Conservation (phyloP, 2,329 filamentous ascomycete genomes). For the Stromatinia cepivora region DNA sequence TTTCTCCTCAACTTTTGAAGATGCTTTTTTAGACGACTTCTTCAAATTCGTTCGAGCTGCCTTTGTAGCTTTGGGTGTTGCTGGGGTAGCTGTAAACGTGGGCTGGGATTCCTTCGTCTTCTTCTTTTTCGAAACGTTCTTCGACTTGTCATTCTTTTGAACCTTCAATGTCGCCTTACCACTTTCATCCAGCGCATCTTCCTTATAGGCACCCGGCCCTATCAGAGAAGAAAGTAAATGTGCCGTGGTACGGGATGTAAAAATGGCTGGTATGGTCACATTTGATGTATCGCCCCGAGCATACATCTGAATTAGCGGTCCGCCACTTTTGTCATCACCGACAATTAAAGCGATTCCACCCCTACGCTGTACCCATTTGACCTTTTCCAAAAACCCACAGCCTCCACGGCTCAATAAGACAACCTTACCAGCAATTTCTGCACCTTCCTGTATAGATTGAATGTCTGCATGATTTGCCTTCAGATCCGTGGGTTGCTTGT, state of each 20-base stretch:
- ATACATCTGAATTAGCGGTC: slow-evolving; percentile 94
- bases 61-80: slow-evolving; percentile 36
- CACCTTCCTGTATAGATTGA: slow-evolving; percentile 84
- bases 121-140: slow-evolving; percentile 36
- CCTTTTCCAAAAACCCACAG: slow-evolving; percentile 95
- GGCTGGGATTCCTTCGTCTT: slow-evolving; percentile 28
- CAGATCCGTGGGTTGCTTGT: slow-evolving; percentile 31
- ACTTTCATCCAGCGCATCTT: slow-evolving; percentile 60
- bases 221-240: slow-evolving; percentile 88
- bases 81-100: slow-evolving; percentile 38
- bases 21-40: slow-evolving; percentile 37
- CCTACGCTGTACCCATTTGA: slow-evolving; percentile 92
- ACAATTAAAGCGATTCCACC: slow-evolving; percentile 90
- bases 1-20: slow-evolving; percentile 33
- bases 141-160: slow-evolving; percentile 45
- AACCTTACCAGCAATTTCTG: slow-evolving; percentile 91
- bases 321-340: slow-evolving; percentile 87
- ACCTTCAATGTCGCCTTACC: slow-evolving; percentile 57
- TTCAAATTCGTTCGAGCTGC: slow-evolving; percentile 37
- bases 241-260: slow-evolving; percentile 92
- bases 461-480: slow-evolving; percentile 72
- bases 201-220: slow-evolving; percentile 65
- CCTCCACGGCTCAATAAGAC: slow-evolving; percentile 89
- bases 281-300: slow-evolving; percentile 96
- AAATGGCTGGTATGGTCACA: slow-evolving; percentile 88